These are phyloP conservation scores for Diaporthe capsici DNA, from an alignment of 2,329 filamentous ascomycete genomes.

Conservation along the genomic window DNA sequence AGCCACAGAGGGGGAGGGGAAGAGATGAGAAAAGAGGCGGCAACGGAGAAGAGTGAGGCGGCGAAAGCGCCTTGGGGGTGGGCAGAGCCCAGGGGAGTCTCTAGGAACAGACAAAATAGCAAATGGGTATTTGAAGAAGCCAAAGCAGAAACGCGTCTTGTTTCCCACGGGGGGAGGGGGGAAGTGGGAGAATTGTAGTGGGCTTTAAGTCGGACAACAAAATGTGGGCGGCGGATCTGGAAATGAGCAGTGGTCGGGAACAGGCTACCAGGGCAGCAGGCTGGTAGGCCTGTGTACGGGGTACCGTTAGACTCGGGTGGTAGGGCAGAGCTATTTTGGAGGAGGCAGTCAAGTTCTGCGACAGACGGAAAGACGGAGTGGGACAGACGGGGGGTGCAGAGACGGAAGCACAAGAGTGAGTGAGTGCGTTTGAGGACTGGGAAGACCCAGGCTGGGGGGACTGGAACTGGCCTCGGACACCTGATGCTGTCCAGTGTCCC, in stretches of 20 bases:
- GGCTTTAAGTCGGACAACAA: slow-evolving; percentile 39
- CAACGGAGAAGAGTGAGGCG: slow-evolving; percentile 33
- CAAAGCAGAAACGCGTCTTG: slow-evolving; percentile 8
- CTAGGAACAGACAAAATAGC: slow-evolving; percentile 40
- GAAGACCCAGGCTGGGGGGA: background rate
- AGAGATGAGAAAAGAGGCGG: background rate
- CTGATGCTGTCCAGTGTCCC: slow-evolving; percentile 12
- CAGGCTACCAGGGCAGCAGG: background rate
- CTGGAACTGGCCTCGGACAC: slow-evolving; percentile 12
- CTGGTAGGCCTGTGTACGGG: slow-evolving; percentile 8
- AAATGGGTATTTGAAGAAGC: slow-evolving; percentile 18
- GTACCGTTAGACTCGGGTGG: background rate
- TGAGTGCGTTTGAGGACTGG: background rate
- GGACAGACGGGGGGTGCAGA: background rate
- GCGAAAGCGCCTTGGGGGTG: slow-evolving; percentile 39
- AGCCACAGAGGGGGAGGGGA: slow-evolving; percentile 40
- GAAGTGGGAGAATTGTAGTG: slow-evolving; percentile 36
- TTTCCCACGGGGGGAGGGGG: slow-evolving; percentile 1
- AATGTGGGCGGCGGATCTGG: slow-evolving; percentile 37
- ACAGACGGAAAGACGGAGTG: slow-evolving; percentile 12
- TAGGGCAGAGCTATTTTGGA: background rate
- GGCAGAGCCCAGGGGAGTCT: slow-evolving; percentile 41
- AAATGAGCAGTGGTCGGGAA: slow-evolving; percentile 29
- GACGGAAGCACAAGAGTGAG: background rate
- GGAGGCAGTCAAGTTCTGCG: background rate